phyloP scores from a whole-genome alignment of 306 rosid species.

The Cucurbita maxima region DNA sequence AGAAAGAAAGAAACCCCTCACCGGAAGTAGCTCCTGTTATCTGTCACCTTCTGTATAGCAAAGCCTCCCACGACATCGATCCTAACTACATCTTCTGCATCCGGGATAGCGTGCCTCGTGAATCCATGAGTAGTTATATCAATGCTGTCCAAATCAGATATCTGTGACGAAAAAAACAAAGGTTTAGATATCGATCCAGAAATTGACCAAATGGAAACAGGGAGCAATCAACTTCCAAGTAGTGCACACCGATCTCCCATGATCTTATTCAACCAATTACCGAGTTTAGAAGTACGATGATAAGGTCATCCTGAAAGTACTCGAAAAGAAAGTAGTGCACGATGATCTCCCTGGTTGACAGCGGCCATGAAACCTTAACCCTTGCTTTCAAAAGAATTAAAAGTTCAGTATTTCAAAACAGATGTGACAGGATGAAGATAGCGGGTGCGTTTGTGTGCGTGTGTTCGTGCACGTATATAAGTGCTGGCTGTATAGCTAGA shows the following conservation, averaged over 20 bases:
- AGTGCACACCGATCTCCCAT: not conserved
- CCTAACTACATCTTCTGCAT: slow-evolving; percentile 51
- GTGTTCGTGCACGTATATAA: not conserved
- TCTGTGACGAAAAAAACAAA: slow-evolving; percentile 26
- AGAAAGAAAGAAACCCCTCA: slow-evolving; percentile 16
- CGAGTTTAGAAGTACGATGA: slow-evolving; percentile 66
- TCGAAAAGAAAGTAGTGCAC: slow-evolving; percentile 72
- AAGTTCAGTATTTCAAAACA: slow-evolving; percentile 24
- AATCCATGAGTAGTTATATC: slow-evolving; percentile 27
- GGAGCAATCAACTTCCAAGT: not conserved
- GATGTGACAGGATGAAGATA: not conserved
- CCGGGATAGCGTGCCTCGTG: slow-evolving; percentile 40
- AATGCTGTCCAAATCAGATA: slow-evolving; percentile 32
- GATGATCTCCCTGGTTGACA: slow-evolving; percentile 73
- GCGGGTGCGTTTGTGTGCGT: too few species aligned
- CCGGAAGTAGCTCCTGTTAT: slow-evolving; percentile 87
- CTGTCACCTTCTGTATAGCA: slow-evolving; percentile 81
- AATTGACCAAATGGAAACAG: not conserved
- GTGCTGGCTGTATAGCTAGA: not conserved
- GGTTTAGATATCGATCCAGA: slow-evolving; percentile 8
- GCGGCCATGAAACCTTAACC: slow-evolving; percentile 90
- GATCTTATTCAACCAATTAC: slow-evolving; percentile 20
- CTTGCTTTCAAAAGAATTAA: slow-evolving; percentile 64
- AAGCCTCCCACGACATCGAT: slow-evolving; percentile 83
- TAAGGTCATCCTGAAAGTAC: slow-evolving; percentile 68